Evolutionary conservation across 805 yeast genomes (phyloP).

Genomic region (Pichia heedii): DNA sequence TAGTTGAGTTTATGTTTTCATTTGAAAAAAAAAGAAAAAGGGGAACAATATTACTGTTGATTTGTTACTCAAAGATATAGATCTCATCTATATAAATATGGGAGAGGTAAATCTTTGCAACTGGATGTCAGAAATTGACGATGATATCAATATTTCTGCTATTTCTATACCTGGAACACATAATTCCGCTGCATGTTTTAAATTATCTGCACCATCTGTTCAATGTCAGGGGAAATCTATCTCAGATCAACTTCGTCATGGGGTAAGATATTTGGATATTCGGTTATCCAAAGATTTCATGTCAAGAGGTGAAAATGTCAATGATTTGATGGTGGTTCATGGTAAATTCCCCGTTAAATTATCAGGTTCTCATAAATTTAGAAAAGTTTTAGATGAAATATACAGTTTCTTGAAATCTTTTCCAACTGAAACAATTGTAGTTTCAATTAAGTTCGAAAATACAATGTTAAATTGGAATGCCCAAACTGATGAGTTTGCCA

Average conservation of each 20-base stretch:
- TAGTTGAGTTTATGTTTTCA: no score
- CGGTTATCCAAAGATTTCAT: constrained; percentile 52
- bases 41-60: no score
- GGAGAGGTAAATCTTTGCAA: not conserved
- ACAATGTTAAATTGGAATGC: constrained; percentile 51
- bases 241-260: constrained; percentile 54
- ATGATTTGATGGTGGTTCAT: constrained; percentile 59
- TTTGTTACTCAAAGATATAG: no score
- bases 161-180: constrained; percentile 80
- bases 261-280: constrained; percentile 68
- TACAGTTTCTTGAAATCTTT: constrained; percentile 46
- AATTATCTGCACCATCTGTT: constrained; percentile 60
- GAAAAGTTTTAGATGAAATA: constrained; percentile 45
- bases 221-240: constrained; percentile 63
- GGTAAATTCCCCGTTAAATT: constrained; percentile 69
- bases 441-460: constrained; percentile 71
- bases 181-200: constrained; percentile 64
- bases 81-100: no score
- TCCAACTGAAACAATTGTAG: constrained; percentile 51
- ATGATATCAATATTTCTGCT: constrained; percentile 40
- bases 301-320: constrained; percentile 29
- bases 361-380: constrained; percentile 45
- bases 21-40: no score
- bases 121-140: constrained; percentile 51
- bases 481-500: constrained; percentile 54